Evolutionary conservation across 306 rosid species (phyloP).

Genomic region (Carpinus fangiana): DNA sequence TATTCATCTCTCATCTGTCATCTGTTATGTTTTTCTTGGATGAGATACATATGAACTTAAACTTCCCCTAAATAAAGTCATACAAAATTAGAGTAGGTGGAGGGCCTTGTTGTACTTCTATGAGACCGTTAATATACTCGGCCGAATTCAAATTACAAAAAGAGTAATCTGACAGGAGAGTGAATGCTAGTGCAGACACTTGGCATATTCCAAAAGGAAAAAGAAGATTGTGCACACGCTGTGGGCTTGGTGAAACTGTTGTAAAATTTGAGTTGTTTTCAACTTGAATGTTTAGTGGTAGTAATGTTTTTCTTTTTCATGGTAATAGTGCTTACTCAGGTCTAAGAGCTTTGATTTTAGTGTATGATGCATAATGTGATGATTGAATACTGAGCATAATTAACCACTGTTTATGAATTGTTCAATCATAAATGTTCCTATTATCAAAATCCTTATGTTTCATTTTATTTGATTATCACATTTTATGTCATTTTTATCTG

Average conservation of each 20-base stretch:
- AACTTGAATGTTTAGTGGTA: not conserved
- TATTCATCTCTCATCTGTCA: not conserved
- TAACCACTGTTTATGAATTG: constrained; percentile 1
- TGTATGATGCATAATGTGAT: not conserved
- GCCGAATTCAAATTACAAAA: too few species aligned
- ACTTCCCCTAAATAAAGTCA: not conserved
- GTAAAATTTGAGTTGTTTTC: too few species aligned
- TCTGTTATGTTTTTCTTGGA: not conserved
- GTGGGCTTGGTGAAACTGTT: not conserved
- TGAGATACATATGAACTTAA: not conserved
- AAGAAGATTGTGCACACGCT: not conserved
- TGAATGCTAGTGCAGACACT: not conserved
- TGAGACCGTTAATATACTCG: too few species aligned
- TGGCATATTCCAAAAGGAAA: not conserved
- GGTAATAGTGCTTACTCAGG: not conserved
- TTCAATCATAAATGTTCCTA: constrained; percentile 12
- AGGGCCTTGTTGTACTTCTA: too few species aligned
- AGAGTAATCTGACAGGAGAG: not conserved
- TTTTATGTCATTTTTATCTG: not conserved
- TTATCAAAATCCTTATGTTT: not conserved
- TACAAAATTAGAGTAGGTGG: too few species aligned
- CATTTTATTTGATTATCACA: not conserved
- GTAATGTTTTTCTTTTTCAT: not conserved
- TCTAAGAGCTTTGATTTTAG: not conserved
- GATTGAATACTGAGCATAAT: constrained; percentile 7